Evolutionary conservation across 306 rosid species (phyloP), one percentile per base, ranked within the genome.

Genomic region (Mucuna pruriens): DNA sequence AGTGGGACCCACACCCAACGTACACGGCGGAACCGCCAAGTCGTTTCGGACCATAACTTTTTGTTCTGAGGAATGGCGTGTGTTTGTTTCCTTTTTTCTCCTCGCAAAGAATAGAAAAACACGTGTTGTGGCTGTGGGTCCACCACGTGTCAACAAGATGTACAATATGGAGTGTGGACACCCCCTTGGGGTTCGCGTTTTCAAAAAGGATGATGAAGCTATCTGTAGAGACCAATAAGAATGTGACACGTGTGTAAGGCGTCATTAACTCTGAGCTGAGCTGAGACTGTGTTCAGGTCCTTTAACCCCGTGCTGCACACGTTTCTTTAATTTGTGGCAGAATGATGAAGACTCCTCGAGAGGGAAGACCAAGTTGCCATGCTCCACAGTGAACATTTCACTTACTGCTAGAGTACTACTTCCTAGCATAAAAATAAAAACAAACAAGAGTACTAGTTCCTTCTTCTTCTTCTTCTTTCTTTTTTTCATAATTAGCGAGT

Each of bases 21-120:
- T 81, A 77, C 88, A 77, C 45, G 29, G 62, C 34, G 39, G 77
- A 62, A 84, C 90, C 90, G 90, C 83, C 90, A 78, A 80, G 52
- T 6, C 52, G 15, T 46, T 83, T 74, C 60, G 63, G 46, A 40
- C 88, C 90, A 87, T 84, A 82, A 78, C 80, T 87, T 87, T 72
- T 15, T 9, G 9, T 6, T 55, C 29, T 66, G 64, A 42, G 33
- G 64, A 20, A 71, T 45, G 45, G 55, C 55, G 55, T 80, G 85
- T 62, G 38, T 40, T 63, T 31, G 11, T 9, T 33, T 29, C 13
- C 2, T 23, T 5, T 49, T 3, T 17, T 54, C 1, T 3, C 7
- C 2, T 26, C 10, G 29, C 40, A 3, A 15, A 64, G 45, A 0
- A 2, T 65, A 0, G 62, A 20, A 3, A 23, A 78, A 55, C 42